Conservation (phyloP, 805 yeast species). For the Cyberlindnera galapagoensis region DNA sequence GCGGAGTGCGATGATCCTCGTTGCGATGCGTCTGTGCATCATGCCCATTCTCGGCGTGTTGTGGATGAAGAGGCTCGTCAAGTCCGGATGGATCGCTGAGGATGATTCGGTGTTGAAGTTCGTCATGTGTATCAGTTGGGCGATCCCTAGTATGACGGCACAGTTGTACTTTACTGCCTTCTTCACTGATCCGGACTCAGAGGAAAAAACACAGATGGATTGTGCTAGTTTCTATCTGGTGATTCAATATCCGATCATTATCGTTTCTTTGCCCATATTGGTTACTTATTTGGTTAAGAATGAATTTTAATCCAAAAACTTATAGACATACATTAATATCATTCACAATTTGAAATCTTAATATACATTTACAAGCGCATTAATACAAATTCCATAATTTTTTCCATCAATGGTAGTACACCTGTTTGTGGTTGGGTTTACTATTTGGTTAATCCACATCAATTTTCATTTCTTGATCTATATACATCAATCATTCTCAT, state of each 20-base stretch:
- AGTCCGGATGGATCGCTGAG: constrained; percentile 54
- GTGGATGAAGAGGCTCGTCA: constrained; percentile 52
- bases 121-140: constrained; percentile 66
- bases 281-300: constrained; percentile 19
- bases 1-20: constrained; percentile 56
- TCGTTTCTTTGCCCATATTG: constrained; percentile 66
- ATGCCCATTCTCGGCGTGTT: constrained; percentile 76
- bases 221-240: constrained; percentile 73
- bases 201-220: constrained; percentile 59
- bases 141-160: constrained; percentile 85
- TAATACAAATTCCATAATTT: no score
- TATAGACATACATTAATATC: no score
- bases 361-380: no score
- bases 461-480: no score
- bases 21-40: constrained; percentile 52
- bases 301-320: not conserved
- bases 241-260: constrained; percentile 63
- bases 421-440: no score
- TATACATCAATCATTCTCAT: no score
- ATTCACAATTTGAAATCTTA: no score
- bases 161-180: constrained; percentile 86
- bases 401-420: no score
- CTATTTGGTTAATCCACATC: no score
- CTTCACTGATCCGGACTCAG: constrained; percentile 58
- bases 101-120: constrained; percentile 55